phyloP scores from a whole-genome alignment of 2,329 filamentous ascomycete genomes.

The Verticillium nonalfalfae region DNA sequence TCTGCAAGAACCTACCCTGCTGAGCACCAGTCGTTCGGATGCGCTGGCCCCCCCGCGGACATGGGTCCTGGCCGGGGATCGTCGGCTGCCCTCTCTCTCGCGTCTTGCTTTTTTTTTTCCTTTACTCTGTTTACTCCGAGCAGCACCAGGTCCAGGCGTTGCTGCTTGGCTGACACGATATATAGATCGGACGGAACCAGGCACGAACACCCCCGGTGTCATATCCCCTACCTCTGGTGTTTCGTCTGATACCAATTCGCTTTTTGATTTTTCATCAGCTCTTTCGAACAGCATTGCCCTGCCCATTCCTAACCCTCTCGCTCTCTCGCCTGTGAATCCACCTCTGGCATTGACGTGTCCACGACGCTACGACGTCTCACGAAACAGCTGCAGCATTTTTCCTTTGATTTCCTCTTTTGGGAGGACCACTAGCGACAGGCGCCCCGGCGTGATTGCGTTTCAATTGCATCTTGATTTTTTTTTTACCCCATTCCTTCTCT shows the following conservation, averaged over 20 bases:
- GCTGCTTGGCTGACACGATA: conserved; percentile 3
- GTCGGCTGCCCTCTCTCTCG: neutral
- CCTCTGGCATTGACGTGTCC: neutral
- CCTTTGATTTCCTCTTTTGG: neutral
- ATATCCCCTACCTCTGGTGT: neutral
- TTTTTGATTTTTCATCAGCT: neutral
- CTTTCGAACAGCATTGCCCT: neutral
- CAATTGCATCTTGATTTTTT: neutral
- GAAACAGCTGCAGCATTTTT: neutral
- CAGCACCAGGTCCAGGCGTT: neutral
- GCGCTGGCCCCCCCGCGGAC: neutral
- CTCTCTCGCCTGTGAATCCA: neutral
- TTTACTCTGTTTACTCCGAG: no score
- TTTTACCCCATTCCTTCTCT: neutral
- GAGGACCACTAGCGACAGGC: neutral
- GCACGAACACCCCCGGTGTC: neutral
- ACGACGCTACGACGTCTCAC: neutral
- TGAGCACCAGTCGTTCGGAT: neutral
- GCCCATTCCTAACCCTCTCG: no score
- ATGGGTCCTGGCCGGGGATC: neutral
- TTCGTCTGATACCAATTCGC: neutral
- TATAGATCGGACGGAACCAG: neutral
- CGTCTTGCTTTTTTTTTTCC: neutral
- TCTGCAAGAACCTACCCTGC: neutral
- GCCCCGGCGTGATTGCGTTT: neutral